These are phyloP conservation scores for Clonostachys solani DNA, from an alignment of 2,329 filamentous ascomycete species.

Conservation along the genomic window DNA sequence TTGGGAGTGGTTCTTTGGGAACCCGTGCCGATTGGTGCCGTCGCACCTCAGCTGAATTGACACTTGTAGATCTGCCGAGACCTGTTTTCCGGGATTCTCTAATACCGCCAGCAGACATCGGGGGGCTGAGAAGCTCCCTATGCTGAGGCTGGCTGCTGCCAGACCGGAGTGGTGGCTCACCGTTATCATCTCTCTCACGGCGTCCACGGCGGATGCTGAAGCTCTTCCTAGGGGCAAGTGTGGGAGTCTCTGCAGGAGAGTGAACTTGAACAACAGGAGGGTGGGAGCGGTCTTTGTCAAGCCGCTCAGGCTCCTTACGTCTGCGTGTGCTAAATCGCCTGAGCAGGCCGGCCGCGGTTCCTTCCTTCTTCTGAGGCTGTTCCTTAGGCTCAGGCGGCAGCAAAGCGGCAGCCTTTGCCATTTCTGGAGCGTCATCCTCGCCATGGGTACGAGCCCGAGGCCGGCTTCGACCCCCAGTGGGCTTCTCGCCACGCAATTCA, in stretches of 20 bases:
- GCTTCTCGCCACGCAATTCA: constrained; percentile 85
- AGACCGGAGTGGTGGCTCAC: constrained; percentile 41
- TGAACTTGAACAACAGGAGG: constrained; percentile 77
- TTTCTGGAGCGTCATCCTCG: constrained; percentile 82
- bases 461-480: constrained; percentile 76
- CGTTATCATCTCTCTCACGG: constrained; percentile 50
- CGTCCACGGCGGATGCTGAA: constrained; percentile 72
- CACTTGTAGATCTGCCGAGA: constrained; percentile 83
- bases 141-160: constrained; percentile 68
- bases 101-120: constrained; percentile 53
- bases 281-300: constrained; percentile 61
- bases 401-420: constrained; percentile 15
- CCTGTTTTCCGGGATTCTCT: constrained; percentile 56
- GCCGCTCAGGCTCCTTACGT: constrained; percentile 59
- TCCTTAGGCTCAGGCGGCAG: constrained; percentile 53
- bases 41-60: constrained; percentile 81
- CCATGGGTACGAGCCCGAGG: constrained; percentile 89
- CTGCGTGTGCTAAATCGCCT: constrained; percentile 88
- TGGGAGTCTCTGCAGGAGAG: constrained; percentile 59
- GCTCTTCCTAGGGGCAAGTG: constrained; percentile 70
- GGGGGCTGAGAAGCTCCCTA: constrained; percentile 73
- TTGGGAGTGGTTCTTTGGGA: constrained; percentile 63
- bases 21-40: constrained; percentile 48
- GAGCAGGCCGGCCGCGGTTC: constrained; percentile 77
- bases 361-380: constrained; percentile 74